Evolutionary conservation across 257 asterid genomes (phyloP), one percentile per base, ranked within the genome.

Genomic region (Paraleonurus japonicus): DNA sequence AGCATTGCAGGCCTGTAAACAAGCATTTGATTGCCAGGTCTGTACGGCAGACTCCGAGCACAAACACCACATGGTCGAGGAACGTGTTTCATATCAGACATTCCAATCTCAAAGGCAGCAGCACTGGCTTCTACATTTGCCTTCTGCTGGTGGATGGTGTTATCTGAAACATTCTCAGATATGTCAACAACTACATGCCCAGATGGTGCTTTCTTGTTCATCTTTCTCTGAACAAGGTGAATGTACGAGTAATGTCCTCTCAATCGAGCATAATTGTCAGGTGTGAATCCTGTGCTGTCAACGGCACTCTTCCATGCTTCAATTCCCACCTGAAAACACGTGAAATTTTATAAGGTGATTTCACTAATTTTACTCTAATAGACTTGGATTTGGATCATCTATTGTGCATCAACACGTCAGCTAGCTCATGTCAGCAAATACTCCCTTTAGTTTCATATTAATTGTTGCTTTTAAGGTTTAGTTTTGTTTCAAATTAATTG

Each of bases 231-330:
- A 23, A 86, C 82, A 8, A 90, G 87, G 77, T 90, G 95, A 59
- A 90, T 84, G 63, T 90, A 90, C 20, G 92, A 75, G 71, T 81
- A 90, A 78, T 90, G 96, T 65, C 96, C 96, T 72, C 96, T 80
- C 80, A 90, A 67, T 24, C 92, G 85, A 37, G 96, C 95, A 68
- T 87, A 90, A 61, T 88, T 90, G 70, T 90, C 95, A 4, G 95
- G 96, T 0, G 90, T 87, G 82, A 76, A 87, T 53, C 92, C 96
- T 10, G 88, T 61, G 82, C 88, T 83, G 80, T 90, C 96, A 1
- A 80, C 83, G 19, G 86, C 81, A 61, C 76, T 83, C 79, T 85
- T 87, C 96, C 96, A 90, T 7, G 95, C 95, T 67, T 72, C 87
- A 22, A 90, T 75, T 69, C 86, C 93, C 81, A 86, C 89, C 95